A percentile compares a stretch with the other conserved stretches of the same genome.
phyloP scores from a whole-genome alignment of 83 land plant species.

The Thuja plicata region DNA sequence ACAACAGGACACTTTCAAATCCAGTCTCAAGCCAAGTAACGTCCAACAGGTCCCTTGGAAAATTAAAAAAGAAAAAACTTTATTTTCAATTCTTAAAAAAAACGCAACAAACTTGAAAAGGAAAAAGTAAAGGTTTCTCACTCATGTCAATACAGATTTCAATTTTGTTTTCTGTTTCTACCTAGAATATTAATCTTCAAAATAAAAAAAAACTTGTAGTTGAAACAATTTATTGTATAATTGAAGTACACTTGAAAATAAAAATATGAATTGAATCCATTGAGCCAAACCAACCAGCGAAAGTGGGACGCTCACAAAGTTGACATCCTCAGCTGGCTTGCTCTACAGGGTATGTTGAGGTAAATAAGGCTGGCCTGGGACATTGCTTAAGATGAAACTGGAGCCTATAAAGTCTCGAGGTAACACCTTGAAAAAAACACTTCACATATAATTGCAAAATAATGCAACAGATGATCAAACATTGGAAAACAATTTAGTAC shows the following conservation, averaged over 20 bases:
- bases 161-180: background rate
- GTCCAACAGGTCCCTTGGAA: too few relatives aligned
- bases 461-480: background rate
- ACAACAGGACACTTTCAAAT: too few relatives aligned
- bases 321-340: background rate
- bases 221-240: background rate
- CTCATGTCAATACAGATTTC: background rate
- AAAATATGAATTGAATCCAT: background rate
- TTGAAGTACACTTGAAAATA: background rate
- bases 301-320: background rate
- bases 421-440: background rate
- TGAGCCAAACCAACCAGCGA: background rate
- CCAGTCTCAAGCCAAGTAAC: too few relatives aligned
- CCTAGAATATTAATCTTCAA: background rate
- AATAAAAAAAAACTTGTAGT: background rate
- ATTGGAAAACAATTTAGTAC: background rate
- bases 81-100: background rate
- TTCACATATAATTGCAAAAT: background rate
- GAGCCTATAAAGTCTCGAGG: background rate
- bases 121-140: background rate
- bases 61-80: too few relatives aligned
- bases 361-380: background rate
- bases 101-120: background rate
- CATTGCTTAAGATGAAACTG: background rate
- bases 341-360: background rate